phyloP scores from a whole-genome alignment of 177 flowering plant species.

The Telopea speciosissima region DNA sequence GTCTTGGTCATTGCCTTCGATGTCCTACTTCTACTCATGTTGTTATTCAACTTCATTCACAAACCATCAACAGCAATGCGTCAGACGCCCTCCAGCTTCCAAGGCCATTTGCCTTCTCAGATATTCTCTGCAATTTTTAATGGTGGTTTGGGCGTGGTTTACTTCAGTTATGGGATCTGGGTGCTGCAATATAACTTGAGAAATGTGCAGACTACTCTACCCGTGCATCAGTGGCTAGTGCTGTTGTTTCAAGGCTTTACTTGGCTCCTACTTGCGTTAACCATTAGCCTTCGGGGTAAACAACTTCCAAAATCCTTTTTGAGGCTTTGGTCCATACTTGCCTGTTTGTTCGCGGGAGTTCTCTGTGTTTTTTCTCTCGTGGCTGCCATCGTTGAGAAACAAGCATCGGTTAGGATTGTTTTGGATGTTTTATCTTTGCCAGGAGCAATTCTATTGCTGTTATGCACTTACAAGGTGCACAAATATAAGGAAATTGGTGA shows the following conservation, averaged over 20 bases:
- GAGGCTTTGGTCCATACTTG: slow-evolving; percentile 20
- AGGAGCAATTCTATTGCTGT: slow-evolving; percentile 35
- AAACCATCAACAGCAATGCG: slow-evolving; percentile 25
- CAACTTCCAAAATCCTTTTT: slow-evolving; percentile 13
- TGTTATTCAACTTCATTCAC: slow-evolving; percentile 31
- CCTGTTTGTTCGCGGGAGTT: slow-evolving; percentile 23
- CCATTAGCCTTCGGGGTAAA: slow-evolving; percentile 16
- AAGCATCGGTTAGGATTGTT: slow-evolving; percentile 18
- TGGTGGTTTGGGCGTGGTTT: slow-evolving; percentile 29
- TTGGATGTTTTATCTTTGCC: slow-evolving; percentile 39
- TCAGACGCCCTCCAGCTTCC: slow-evolving; percentile 7
- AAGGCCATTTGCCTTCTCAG: slow-evolving; percentile 10
- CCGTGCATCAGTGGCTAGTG: slow-evolving; percentile 36
- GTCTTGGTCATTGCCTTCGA: slow-evolving; percentile 34
- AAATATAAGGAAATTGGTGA: slow-evolving; percentile 9
- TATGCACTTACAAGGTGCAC: slow-evolving; percentile 15
- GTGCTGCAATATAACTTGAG: slow-evolving; percentile 16
- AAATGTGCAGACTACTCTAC: slow-evolving; percentile 12
- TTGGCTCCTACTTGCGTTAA: slow-evolving; percentile 30
- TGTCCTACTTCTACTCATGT: slow-evolving; percentile 39
- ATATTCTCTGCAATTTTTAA: slow-evolving; percentile 25
- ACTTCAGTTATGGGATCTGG: slow-evolving; percentile 33
- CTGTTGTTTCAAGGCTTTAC: slow-evolving; percentile 40
- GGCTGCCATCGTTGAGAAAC: slow-evolving; percentile 7
- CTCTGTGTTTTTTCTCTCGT: slow-evolving; percentile 23